Base-by-base conservation (phyloP, 768 basidiomycete genomes). In the Scleroderma citrinum region DNA sequence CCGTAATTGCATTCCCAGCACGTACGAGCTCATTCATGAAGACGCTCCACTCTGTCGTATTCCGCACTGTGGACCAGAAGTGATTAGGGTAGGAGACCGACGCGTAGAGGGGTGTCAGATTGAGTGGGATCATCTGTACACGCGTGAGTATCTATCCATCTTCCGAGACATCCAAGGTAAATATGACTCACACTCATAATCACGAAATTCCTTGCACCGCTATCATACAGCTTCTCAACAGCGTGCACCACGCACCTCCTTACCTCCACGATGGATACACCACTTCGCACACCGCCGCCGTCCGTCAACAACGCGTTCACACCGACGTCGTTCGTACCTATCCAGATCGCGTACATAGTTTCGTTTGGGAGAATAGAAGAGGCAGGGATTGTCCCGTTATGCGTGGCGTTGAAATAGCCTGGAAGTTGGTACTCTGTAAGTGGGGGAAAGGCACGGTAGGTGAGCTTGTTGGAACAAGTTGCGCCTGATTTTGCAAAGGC, bases 251-350 rank as follows among this genome's bases (percentile, higher is more conserved):
- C 78, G 56, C 84, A 85, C 16, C 59, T 59, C 17, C 76, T 71
- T 0, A 81, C 80, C 42, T 83, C 71, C 8, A 83, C 80, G 46
- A 85, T 60, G 1, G 78, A 82, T 14, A 80, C 78, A 20, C 40
- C 24, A 5, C 14, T 42, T 23, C 16, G 24, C 23, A 26, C 40
- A 1, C 65, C 64, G 2, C 68, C 70, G 17, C 68, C 67, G 1
- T 80, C 81, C 0, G 78, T 80, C 11, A 85, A 53, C 26, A 85
- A 66, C 5, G 76, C 73, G 41, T 69, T 70, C 11, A 59, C 71
- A 2, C 83, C 83, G 4, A 85, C 71, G 57, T 85, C 84, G 52
- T 80, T 81, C 3, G 80, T 81, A 13, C 83, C 82, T 50, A 85
- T 80, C 83, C 83, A 86, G 7, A 85, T 67, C 1, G 79, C 78